Evolutionary conservation across 1,284 basidiomycete genomes (phyloP), one percentile per base, ranked within the genome.

Genomic region (Tilletia caries): DNA sequence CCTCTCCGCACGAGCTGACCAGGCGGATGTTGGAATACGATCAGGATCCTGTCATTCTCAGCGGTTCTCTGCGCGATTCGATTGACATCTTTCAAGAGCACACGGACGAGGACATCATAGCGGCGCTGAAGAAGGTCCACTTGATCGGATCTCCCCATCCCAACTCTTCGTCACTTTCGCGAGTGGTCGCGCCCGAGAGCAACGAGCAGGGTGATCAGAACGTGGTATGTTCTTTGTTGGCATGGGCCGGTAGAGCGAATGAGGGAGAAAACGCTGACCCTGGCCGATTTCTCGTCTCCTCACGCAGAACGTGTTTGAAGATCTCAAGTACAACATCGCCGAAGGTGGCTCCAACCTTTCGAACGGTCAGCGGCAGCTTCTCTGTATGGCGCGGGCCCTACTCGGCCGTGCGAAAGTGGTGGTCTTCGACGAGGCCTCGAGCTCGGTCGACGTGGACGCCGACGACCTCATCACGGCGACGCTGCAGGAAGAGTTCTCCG

Each of bases 401-500:
- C 71, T 82, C 15, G 70, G 75, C 29, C 69, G 73, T 10, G 73
- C 78, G 1, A 77, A 75, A 54, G 68, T 83, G 44, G 73, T 83
- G 48, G 71, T 83, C n/a, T 78, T 83, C 67, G 82, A 83, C 70
- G 81, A 83, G 68, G 81, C 82, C 1, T 78, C 78, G 6, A 74
- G 77, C n/a, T 79, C 79, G 8, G 77, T 80, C 29, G 82, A 83
- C 68, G 71, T 72, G 37, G 70, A 73, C 33, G 78, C 81, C 0
- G 77, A 79, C 69, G 44, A 72, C 25, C 70, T 68, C 33, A 92
- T 95, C 68, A 92, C 93, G 82, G 84, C 87, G 25, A 90, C 91
- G 0, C 91, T 95, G 75, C 87, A 91, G 10, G 88, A 90, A 74
- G 91, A 92, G 76, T 93, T 94, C 81, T 85, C 87, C 13, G 86